These are phyloP conservation scores for Pseudomassariella vexata DNA, from an alignment of 2,329 filamentous ascomycete species.

Conservation along the genomic window DNA sequence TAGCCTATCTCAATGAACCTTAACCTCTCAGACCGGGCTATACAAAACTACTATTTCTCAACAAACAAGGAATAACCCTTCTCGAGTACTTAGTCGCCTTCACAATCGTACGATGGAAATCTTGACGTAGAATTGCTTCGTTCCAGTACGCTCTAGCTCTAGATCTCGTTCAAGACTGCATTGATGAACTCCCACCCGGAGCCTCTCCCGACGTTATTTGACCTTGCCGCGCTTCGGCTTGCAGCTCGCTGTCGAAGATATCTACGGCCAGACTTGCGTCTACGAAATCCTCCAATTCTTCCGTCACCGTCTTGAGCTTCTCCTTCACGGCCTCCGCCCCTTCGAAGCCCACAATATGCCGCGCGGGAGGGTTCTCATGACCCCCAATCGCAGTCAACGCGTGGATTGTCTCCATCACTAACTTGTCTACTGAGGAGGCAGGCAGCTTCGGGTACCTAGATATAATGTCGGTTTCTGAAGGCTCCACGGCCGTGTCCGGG, in stretches of 20 bases:
- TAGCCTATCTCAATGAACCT: too few relatives aligned
- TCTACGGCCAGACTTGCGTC: slow-evolving; percentile 84
- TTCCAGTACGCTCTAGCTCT: too few relatives aligned
- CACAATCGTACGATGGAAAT: too few relatives aligned
- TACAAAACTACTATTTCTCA: too few relatives aligned
- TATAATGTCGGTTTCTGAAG: slow-evolving; percentile 39
- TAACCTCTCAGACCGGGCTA: too few relatives aligned
- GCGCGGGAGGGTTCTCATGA: slow-evolving; percentile 88
- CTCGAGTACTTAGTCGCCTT: too few relatives aligned
- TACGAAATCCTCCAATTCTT: slow-evolving; percentile 94
- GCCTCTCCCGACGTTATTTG: slow-evolving; percentile 10
- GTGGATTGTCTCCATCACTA: slow-evolving; percentile 86
- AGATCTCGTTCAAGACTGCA: too few relatives aligned
- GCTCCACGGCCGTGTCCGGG: slow-evolving; percentile 53
- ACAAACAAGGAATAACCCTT: too few relatives aligned
- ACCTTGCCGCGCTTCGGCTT: slow-evolving; percentile 43
- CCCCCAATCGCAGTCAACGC: slow-evolving; percentile 88
- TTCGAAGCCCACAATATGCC: slow-evolving; percentile 90
- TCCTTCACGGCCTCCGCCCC: slow-evolving; percentile 85
- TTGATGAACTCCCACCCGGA: slow-evolving; percentile 10
- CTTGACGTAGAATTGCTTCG: too few relatives aligned
- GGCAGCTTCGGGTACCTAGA: slow-evolving; percentile 72
- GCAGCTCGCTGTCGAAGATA: slow-evolving; percentile 56
- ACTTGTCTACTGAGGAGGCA: slow-evolving; percentile 58
- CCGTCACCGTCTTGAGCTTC: slow-evolving; percentile 92